Evolutionary conservation across 257 asterid species (phyloP).

Genomic region (Leptodermis oblonga): DNA sequence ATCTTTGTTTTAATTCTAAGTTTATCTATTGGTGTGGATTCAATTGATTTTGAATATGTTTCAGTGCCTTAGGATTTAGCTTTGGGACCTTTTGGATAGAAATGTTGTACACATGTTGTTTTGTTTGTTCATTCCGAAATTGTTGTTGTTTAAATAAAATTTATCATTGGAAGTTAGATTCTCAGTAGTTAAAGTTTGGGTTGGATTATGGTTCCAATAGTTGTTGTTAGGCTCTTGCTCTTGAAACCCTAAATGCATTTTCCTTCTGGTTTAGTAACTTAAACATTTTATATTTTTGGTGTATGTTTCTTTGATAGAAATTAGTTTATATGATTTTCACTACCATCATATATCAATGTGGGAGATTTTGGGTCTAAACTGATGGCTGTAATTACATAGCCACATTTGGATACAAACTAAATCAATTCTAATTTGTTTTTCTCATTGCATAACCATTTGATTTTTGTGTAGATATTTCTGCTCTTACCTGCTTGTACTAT

Average conservation of each 20-base stretch:
- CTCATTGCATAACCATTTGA: background rate
- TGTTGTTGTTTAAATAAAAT: background rate
- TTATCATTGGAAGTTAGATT: background rate
- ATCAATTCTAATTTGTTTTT: background rate
- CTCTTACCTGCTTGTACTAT: background rate
- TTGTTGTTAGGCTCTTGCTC: background rate
- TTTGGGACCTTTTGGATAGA: background rate
- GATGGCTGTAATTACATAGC: background rate
- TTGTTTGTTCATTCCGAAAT: background rate
- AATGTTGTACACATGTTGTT: background rate
- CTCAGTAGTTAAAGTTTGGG: background rate
- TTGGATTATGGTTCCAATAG: background rate
- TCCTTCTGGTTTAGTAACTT: no score
- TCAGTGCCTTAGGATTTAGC: background rate
- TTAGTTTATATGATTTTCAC: background rate
- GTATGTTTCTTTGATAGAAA: background rate
- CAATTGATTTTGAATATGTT: background rate
- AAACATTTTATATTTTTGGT: background rate
- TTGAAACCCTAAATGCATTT: background rate
- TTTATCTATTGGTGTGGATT: background rate
- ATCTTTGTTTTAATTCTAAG: background rate
- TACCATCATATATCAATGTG: no score
- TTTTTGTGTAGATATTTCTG: background rate
- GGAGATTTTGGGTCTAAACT: background rate
- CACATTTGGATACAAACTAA: background rate